phyloP scores from a whole-genome alignment of 257 asterid genomes.

The Salvia splendens region DNA sequence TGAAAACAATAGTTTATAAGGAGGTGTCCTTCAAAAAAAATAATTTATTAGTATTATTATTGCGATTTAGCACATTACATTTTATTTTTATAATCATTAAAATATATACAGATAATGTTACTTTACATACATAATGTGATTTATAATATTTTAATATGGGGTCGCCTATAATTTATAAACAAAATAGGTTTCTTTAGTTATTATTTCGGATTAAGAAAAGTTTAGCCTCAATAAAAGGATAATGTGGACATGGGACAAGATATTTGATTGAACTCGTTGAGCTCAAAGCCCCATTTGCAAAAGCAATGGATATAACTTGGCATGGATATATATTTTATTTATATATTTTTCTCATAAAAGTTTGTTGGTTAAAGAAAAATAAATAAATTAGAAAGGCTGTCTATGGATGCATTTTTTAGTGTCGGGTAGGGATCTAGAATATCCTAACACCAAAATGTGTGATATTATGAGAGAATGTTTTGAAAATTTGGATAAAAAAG shows the following conservation, averaged over 20 bases:
- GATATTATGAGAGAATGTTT: too few relatives aligned
- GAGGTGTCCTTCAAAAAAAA: too few relatives aligned
- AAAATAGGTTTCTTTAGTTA: neutral
- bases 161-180: neutral
- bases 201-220: too few relatives aligned
- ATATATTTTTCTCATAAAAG: neutral
- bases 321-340: neutral
- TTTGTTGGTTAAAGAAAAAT: neutral
- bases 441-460: too few relatives aligned
- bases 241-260: constrained; percentile 11
- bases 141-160: neutral
- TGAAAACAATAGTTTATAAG: neutral
- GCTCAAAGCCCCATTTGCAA: constrained; percentile 25
- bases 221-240: neutral
- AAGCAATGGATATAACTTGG: constrained; percentile 7
- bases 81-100: too few relatives aligned
- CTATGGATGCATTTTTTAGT: neutral
- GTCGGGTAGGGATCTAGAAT: neutral
- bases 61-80: too few relatives aligned
- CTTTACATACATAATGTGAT: neutral
- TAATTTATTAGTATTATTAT: too few relatives aligned
- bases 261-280: constrained; percentile 13
- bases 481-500: too few relatives aligned
- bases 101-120: neutral
- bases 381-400: neutral